phyloP scores from a whole-genome alignment of 148 eudicot species.

The Chenopodium suecicum region DNA sequence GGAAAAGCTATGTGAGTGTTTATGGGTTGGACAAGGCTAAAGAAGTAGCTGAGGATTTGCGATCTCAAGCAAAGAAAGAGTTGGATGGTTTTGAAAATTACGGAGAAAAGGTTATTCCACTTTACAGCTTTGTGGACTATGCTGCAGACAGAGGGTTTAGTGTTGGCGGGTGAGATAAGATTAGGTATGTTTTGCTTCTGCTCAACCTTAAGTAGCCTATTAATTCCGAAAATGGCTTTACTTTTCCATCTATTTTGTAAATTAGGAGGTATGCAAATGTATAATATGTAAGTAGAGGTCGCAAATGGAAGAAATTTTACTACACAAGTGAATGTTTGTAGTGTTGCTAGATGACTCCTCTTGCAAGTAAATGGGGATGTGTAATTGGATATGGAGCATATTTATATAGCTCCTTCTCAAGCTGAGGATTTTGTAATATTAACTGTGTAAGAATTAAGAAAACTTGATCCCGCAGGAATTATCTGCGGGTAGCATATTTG shows the following conservation, averaged over 20 bases:
- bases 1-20: constrained; percentile 73
- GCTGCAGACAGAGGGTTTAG: constrained; percentile 89
- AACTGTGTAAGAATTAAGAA: background rate
- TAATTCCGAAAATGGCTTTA: background rate
- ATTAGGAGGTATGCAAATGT: background rate
- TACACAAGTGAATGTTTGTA: background rate
- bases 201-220: background rate
- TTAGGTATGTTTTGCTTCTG: background rate
- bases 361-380: background rate
- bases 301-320: background rate
- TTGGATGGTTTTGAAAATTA: constrained; percentile 68
- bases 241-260: background rate
- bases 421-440: background rate
- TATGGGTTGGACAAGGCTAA: constrained; percentile 86
- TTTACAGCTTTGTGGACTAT: constrained; percentile 85
- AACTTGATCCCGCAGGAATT: background rate
- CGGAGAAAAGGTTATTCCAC: constrained; percentile 69
- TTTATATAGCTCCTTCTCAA: background rate
- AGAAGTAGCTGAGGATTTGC: constrained; percentile 77
- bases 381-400: background rate
- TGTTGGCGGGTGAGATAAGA: constrained; percentile 28
- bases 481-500: background rate
- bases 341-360: background rate
- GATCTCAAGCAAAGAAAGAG: constrained; percentile 65
- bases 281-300: constrained; percentile 3